Percentiles rank a stretch among this genome's conserved stretches.
Evolutionary conservation across 805 yeast species (phyloP).

Genomic region (Saturnispora gosingensis): DNA sequence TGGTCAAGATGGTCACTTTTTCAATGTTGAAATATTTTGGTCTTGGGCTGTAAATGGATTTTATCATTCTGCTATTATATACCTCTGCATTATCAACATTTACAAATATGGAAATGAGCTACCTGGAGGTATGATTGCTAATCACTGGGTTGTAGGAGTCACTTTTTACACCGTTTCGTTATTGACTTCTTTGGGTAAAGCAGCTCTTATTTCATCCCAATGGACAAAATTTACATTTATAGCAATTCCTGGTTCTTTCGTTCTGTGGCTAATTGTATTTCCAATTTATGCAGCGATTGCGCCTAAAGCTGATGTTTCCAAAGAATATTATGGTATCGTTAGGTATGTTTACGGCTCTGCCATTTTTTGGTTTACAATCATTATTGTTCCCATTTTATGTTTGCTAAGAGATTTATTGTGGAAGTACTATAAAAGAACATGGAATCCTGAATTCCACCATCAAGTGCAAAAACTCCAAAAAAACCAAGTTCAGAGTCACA

Average conservation of each 20-base stretch:
- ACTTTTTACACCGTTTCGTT: conserved; percentile 82
- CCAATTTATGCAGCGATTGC: conserved; percentile 84
- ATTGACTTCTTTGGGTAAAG: conserved; percentile 86
- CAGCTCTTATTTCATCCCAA: conserved; percentile 80
- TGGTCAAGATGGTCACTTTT: conserved; percentile 82
- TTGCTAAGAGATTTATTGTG: conserved; percentile 81
- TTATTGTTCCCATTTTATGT: conserved; percentile 71
- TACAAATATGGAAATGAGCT: conserved; percentile 61
- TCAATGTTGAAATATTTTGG: conserved; percentile 91
- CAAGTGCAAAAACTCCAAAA: conserved; percentile 95
- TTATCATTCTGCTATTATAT: conserved; percentile 82
- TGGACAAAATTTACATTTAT: conserved; percentile 91
- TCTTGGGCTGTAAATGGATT: conserved; percentile 96
- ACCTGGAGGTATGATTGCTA: conserved; percentile 60
- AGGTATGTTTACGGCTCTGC: conserved; percentile 66
- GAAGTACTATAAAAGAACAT: conserved; percentile 91
- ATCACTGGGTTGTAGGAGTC: conserved; percentile 94
- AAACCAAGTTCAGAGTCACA: conserved; percentile 82
- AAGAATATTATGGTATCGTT: conserved; percentile 75
- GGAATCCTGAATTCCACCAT: conserved; percentile 87
- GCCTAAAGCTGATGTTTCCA: conserved; percentile 72
- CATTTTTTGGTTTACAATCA: conserved; percentile 73
- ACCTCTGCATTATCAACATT: conserved; percentile 59
- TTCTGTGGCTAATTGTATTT: conserved; percentile 75
- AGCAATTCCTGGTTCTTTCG: conserved; percentile 91